Conservation (phyloP, 352 stramenopile genomes). For the Phytophthora nicotianae region DNA sequence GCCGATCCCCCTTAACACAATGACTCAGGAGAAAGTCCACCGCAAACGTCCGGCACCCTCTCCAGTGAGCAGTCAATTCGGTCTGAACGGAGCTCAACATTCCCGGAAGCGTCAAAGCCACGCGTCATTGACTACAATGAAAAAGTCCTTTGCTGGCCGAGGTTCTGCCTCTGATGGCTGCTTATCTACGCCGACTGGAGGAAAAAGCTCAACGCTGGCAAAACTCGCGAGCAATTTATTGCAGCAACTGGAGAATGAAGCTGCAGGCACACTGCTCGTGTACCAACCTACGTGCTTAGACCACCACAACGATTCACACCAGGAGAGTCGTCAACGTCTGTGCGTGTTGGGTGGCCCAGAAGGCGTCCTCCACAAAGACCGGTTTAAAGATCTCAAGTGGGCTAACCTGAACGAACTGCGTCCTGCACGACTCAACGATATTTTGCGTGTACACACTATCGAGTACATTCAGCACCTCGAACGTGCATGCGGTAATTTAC, state of each 20-base stretch:
- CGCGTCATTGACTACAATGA: slow-evolving; percentile 13
- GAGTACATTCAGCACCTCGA: slow-evolving; percentile 74
- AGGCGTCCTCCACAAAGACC: slow-evolving; percentile 66
- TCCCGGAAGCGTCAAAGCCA: slow-evolving; percentile 44
- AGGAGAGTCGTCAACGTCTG: slow-evolving; percentile 69
- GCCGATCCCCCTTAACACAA: slow-evolving; percentile 46
- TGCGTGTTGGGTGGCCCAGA: slow-evolving; percentile 59
- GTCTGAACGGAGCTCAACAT: slow-evolving; percentile 33
- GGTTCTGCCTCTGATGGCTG: slow-evolving; percentile 2
- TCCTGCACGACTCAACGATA: slow-evolving; percentile 55
- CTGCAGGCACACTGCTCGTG: slow-evolving; percentile 54
- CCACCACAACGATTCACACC: slow-evolving; percentile 78
- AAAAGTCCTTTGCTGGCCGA: slow-evolving; percentile 18
- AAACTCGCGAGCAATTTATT: slow-evolving; percentile 36
- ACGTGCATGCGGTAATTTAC: slow-evolving; percentile 41
- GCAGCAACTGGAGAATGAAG: slow-evolving; percentile 33
- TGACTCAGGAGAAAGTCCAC: slow-evolving; percentile 53
- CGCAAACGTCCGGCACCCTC: slow-evolving; percentile 51
- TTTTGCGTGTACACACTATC: slow-evolving; percentile 66
- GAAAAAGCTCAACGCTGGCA: slow-evolving; percentile 30
- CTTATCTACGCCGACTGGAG: slow-evolving; percentile 18
- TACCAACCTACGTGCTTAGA: slow-evolving; percentile 76
- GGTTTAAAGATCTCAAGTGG: slow-evolving; percentile 68
- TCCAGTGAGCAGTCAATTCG: slow-evolving; percentile 26
- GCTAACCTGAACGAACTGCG: slow-evolving; percentile 60